phyloP scores from a whole-genome alignment of 805 yeast species.

The Cyberlindnera misumaiensis region DNA sequence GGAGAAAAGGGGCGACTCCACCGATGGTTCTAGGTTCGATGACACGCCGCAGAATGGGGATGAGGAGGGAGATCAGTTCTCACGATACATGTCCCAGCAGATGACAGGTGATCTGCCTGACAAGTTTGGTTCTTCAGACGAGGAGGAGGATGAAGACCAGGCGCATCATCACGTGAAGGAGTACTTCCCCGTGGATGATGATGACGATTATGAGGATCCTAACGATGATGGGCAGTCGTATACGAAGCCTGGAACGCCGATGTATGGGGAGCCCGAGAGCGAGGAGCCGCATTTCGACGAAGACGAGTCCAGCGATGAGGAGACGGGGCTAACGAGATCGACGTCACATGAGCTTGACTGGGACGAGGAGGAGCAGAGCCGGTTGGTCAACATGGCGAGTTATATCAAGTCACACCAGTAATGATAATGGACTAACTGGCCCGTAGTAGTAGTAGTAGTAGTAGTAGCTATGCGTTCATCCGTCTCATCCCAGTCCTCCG shows the following conservation, averaged over 20 bases:
- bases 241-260: slow-evolving; percentile 52
- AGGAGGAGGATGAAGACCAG: slow-evolving; percentile 26
- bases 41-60: slow-evolving; percentile 12
- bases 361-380: slow-evolving; percentile 27
- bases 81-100: slow-evolving; percentile 66
- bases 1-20: slow-evolving; percentile 31
- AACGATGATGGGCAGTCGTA: slow-evolving; percentile 78
- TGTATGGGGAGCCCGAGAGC: slow-evolving; percentile 34
- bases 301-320: slow-evolving; percentile 28
- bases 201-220: slow-evolving; percentile 71
- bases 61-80: slow-evolving; percentile 23
- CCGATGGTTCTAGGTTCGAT: slow-evolving; percentile 23
- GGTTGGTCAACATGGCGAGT: slow-evolving; percentile 26
- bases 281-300: slow-evolving; percentile 16
- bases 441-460: too few species aligned
- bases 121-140: slow-evolving; percentile 53
- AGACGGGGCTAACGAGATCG: slow-evolving; percentile 28
- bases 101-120: slow-evolving; percentile 51
- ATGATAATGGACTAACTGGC: neutral
- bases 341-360: slow-evolving; percentile 30
- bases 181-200: slow-evolving; percentile 30
- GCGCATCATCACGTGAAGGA: slow-evolving; percentile 9
- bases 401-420: slow-evolving; percentile 20
- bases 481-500: too few species aligned
- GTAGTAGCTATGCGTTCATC: too few species aligned